Evolutionary conservation across 2,329 filamentous ascomycete genomes (phyloP), one percentile per base, ranked within the genome.

Genomic region (Ophiocordyceps polyrhachis-furcata): DNA sequence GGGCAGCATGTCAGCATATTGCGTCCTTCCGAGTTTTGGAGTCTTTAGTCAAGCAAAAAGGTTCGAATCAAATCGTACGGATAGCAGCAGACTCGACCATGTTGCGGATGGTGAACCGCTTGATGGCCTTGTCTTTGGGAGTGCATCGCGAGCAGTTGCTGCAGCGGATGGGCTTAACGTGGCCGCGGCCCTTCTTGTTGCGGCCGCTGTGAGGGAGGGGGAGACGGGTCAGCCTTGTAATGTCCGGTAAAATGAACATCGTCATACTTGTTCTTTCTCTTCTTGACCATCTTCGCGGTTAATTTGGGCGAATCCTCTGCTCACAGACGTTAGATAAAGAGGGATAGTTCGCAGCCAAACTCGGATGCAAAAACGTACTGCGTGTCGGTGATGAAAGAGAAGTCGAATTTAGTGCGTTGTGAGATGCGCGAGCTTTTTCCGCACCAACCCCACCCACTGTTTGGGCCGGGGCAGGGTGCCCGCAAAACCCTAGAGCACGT

Each of bases 41-140:
- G 6, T 19, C 7, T 38, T 23, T 15, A 8, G 41, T 5, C 11
- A 14, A 7, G 23, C 4, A 13, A 21, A 21, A 19, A 7, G 25
- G 23, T 19, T 15, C 14, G 8, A 15, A 41, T 5, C 25, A n/a
- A n/a, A 38, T 85, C 88, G 63, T 88, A 96, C 93, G 91, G 69
- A 98, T 96, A 65, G 91, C 91, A 64, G 93, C 91, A 63, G 88
- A 95, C 76, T 98, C 91, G 58, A 98, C 91, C 91, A 98, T 98
- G 83, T 98, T 96, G 70, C 91, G 83, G 79, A 98, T 78, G 74
- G 91, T 98, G 79, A 98, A 98, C 74, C 91, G 81, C 87, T 98
- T 98, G 80, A 98, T 96, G 59, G 93, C 91, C 86, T 98, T 98
- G 66, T 98, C 91, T 83, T 98, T 98, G 69, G 88, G 88, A 50